These are phyloP conservation scores for Clitopilus hobsonii DNA, from an alignment of 768 basidiomycete genomes.

Conservation along the genomic window DNA sequence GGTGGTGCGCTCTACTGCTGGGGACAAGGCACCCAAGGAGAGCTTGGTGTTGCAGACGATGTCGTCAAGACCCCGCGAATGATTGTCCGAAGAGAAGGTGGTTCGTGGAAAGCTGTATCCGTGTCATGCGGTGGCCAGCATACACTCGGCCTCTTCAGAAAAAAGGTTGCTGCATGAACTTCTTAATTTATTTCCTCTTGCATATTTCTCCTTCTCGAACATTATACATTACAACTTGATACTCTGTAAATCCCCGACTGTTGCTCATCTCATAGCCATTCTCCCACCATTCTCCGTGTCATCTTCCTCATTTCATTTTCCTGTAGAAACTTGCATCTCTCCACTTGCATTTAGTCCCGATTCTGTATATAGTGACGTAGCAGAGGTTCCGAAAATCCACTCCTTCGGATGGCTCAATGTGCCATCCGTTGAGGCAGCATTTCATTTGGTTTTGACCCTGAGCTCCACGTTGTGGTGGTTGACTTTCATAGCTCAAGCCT, in stretches of 20 bases:
- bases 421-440: background rate
- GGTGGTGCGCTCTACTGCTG: constrained; percentile 70
- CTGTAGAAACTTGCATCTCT: background rate
- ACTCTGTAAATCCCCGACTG: background rate
- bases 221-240: background rate
- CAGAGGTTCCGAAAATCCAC: background rate
- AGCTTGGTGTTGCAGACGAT: constrained; percentile 61
- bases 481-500: background rate
- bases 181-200: constrained; percentile 9
- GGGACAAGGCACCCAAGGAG: constrained; percentile 77
- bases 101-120: constrained; percentile 58
- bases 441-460: background rate
- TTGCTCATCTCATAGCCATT: background rate
- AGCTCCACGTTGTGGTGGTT: background rate
- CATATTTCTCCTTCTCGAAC: background rate
- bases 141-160: constrained; percentile 66
- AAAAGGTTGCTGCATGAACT: constrained; percentile 33
- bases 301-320: background rate
- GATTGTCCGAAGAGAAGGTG: constrained; percentile 71
- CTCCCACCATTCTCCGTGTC: background rate
- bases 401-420: background rate
- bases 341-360: background rate
- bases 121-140: constrained; percentile 81
- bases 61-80: constrained; percentile 58
- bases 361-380: background rate